These are phyloP conservation scores for Musa balbisiana DNA, from an alignment of 202 grass and related monocot species.

Conservation along the genomic window DNA sequence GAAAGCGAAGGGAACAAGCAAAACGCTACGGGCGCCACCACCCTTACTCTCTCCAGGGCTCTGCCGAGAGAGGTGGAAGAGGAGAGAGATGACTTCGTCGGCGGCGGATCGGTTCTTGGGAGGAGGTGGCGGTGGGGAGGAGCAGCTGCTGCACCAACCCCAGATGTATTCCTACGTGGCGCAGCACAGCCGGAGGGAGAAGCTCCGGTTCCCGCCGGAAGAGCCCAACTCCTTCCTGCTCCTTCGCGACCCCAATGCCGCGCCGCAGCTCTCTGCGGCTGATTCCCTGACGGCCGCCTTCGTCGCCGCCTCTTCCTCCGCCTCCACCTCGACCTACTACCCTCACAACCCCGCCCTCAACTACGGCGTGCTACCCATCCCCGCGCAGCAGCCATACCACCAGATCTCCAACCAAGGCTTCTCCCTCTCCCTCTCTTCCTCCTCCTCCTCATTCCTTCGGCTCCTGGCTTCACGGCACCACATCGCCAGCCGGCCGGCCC, in stretches of 20 bases:
- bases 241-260: slow-evolving; percentile 21
- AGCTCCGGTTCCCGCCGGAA: slow-evolving; percentile 68
- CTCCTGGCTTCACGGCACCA: slow-evolving; percentile 15
- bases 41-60: slow-evolving; percentile 30
- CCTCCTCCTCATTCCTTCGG: slow-evolving; percentile 40
- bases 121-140: slow-evolving; percentile 22
- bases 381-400: neutral
- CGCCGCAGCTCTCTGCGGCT: neutral
- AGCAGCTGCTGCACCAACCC: slow-evolving; percentile 49
- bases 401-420: slow-evolving; percentile 59
- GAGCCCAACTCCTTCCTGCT: slow-evolving; percentile 14
- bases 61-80: neutral
- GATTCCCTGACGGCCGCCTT: slow-evolving; percentile 3
- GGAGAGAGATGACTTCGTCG: slow-evolving; percentile 21
- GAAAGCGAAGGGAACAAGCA: slow-evolving; percentile 10
- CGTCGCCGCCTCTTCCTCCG: neutral
- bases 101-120: slow-evolving; percentile 50
- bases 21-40: slow-evolving; percentile 8
- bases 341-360: slow-evolving; percentile 24
- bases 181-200: slow-evolving; percentile 92
- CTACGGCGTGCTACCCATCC: neutral
- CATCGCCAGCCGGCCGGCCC: slow-evolving; percentile 27
- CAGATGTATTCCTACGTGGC: slow-evolving; percentile 85
- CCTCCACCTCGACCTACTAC: slow-evolving; percentile 33
- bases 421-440: slow-evolving; percentile 78